A percentile compares a stretch with the other conserved stretches of the same genome.
Conservation (phyloP, 495 filamentous ascomycete genomes). For the Lasiosphaeria miniovina region DNA sequence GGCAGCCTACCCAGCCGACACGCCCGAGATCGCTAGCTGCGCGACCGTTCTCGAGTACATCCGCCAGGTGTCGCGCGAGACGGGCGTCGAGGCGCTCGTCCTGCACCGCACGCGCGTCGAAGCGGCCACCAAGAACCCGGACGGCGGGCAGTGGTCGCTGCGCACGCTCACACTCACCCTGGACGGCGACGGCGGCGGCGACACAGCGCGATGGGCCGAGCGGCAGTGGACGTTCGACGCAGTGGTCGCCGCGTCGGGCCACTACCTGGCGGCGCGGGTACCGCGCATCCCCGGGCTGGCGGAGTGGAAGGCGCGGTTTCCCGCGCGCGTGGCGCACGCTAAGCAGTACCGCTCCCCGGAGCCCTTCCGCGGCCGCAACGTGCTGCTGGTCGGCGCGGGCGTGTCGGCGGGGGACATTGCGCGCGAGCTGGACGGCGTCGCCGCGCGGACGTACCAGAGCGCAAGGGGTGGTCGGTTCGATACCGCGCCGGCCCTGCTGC, state of each 20-base stretch:
- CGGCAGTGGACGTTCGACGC: slow-evolving; percentile 48
- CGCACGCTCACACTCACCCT: slow-evolving; percentile 38
- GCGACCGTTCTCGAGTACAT: slow-evolving; percentile 56
- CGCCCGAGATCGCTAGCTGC: slow-evolving; percentile 55
- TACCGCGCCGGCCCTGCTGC: slow-evolving; percentile 46
- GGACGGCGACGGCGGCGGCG: slow-evolving; percentile 13
- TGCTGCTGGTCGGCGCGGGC: slow-evolving; percentile 59
- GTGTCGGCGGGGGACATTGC: slow-evolving; percentile 61
- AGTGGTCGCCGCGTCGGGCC: slow-evolving; percentile 56
- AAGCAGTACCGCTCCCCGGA: slow-evolving; percentile 57
- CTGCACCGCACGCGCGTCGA: slow-evolving; percentile 58
- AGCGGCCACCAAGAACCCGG: slow-evolving; percentile 42
- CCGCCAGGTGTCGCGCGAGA: slow-evolving; percentile 50
- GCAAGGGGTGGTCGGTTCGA: slow-evolving; percentile 59
- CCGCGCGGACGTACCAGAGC: slow-evolving; percentile 55
- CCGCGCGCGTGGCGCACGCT: slow-evolving; percentile 53
- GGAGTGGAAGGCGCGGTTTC: slow-evolving; percentile 51
- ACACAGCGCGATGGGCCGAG: slow-evolving; percentile 11
- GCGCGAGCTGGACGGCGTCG: slow-evolving; percentile 51
- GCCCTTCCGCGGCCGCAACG: slow-evolving; percentile 45
- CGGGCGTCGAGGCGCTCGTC: slow-evolving; percentile 48
- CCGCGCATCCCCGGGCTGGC: slow-evolving; percentile 54
- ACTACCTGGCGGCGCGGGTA: slow-evolving; percentile 56
- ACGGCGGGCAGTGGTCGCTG: slow-evolving; percentile 49
- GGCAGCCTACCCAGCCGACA: slow-evolving; percentile 58